Conservation (phyloP, 352 stramenopile species). For the Globisporangium barbulae region DNA sequence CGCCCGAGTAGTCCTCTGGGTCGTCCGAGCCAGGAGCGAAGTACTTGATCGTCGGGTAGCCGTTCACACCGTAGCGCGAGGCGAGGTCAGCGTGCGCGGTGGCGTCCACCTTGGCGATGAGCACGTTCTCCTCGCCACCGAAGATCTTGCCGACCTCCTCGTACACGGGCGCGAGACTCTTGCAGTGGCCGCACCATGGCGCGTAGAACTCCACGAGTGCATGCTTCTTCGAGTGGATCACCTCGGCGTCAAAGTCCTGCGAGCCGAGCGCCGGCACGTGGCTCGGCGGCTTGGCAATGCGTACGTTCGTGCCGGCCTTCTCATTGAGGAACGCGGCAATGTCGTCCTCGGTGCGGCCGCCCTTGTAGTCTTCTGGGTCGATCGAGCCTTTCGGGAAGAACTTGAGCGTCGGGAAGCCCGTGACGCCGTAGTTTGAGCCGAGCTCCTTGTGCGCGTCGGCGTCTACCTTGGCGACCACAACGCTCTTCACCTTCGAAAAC, state of each 20-base stretch:
- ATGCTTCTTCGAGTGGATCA: conserved; percentile 84
- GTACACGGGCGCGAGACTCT: conserved; percentile 87
- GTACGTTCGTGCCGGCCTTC: conserved; percentile 70
- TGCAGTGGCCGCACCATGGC: conserved; percentile 94
- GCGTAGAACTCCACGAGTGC: conserved; percentile 93
- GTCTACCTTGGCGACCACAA: conserved; percentile 90
- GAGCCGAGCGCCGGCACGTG: conserved; percentile 59
- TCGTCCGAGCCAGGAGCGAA: conserved; percentile 80
- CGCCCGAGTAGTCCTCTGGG: conserved; percentile 81
- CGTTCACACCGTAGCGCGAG: conserved; percentile 83
- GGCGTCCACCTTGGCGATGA: conserved; percentile 84
- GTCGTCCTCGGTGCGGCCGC: conserved; percentile 81
- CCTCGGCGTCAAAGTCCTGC: conserved; percentile 72
- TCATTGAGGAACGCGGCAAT: conserved; percentile 77
- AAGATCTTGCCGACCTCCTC: conserved; percentile 80
- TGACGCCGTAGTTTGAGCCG: conserved; percentile 80
- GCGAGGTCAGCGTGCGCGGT: conserved; percentile 57
- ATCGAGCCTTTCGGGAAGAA: conserved; percentile 83
- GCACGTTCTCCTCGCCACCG: conserved; percentile 69
- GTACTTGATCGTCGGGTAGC: conserved; percentile 93
- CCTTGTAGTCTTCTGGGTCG: conserved; percentile 82
- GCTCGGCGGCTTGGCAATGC: conserved; percentile 64
- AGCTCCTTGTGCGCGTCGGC: conserved; percentile 84
- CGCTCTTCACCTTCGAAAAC: conserved; percentile 82
- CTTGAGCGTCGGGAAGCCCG: conserved; percentile 93